A percentile compares a stretch with the other conserved stretches of the same genome.
phyloP scores from a whole-genome alignment of 164 flowering plant species.

The Nymphaea colorata region DNA sequence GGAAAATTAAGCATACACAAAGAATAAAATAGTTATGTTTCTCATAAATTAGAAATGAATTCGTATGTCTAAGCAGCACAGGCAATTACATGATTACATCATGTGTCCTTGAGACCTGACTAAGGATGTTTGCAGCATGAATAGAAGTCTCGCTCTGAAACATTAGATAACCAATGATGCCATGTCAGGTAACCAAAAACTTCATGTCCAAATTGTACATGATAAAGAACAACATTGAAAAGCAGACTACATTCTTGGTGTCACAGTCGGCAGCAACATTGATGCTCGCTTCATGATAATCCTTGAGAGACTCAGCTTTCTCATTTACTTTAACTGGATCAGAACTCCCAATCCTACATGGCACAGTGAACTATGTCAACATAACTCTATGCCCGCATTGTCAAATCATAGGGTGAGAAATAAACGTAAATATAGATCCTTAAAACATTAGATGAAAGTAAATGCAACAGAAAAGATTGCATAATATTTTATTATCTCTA shows the following conservation, averaged over 20 bases:
- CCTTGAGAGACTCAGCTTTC: slow-evolving; percentile 17
- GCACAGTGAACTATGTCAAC: background rate
- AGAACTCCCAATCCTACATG: slow-evolving; percentile 46
- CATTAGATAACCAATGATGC: background rate
- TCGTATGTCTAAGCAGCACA: background rate
- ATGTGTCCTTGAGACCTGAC: slow-evolving; percentile 64
- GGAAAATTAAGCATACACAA: background rate
- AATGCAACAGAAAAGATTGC: no score
- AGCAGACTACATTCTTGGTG: slow-evolving; percentile 40
- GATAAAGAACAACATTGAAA: background rate
- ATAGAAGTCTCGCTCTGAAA: slow-evolving; percentile 35
- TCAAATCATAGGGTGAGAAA: background rate
- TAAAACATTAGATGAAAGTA: no score
- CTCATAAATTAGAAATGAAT: background rate
- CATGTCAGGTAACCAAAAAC: background rate
- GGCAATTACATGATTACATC: slow-evolving; percentile 54
- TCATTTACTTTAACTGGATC: slow-evolving; percentile 27
- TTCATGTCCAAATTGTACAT: background rate
- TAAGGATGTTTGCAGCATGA: slow-evolving; percentile 39
- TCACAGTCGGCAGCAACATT: slow-evolving; percentile 41
- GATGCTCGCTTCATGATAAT: slow-evolving; percentile 15
- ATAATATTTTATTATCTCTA: no score
- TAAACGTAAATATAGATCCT: background rate
- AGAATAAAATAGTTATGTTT: no score
- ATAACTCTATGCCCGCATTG: background rate